Base-by-base conservation (phyloP, 2,329 filamentous ascomycete species). In the Colletotrichum sp. region DNA sequence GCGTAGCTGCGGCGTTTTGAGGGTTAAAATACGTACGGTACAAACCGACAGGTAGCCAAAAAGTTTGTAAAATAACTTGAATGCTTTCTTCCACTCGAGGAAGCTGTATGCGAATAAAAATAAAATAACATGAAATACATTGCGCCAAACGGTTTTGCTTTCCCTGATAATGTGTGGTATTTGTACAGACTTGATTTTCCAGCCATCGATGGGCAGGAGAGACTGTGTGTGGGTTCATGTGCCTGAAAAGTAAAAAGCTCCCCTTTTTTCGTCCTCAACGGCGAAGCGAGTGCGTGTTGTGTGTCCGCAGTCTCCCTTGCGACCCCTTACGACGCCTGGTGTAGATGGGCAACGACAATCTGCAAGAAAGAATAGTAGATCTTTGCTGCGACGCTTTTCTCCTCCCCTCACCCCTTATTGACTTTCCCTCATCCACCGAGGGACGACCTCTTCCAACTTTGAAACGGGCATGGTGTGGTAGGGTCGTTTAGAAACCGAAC, bases 401-500 rank as follows among this genome's bases (percentile, higher is more conserved):
- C 32, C 8, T 63, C 30, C 52, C 16, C 67, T 30, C 32, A 5
- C 19, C n/a, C 44, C 39, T 25, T n/a, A 52, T 29, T 9, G n/a
- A 19, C 19, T 34, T 52, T 19, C 34, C 25, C 44, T 39, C n/a
- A 29, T 12, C 4, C 29, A 32, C 27, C 29, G 16, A 32, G n/a
- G 29, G 8, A 32, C 12, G 19, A 6, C 49, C 44, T 19, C 29
- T 34, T 36, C 52, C 25, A 13, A 34, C n/a, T n/a, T 52, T 30
- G 57, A 34, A 71, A 65, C 29, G 36, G 30, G n/a, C 44, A 8
- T 52, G 39, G 25, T 57, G 8, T 15, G 34, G n/a, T 49, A 16
- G 25, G n/a, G 27, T 34, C 34, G 29, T 32, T 66, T 66, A 76
- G 59, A 76, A 74, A 55, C 74, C 74, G 82, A 90, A 89, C 84